Base-by-base conservation (phyloP, 1,284 basidiomycete species). In the Cronartium ribicola region DNA sequence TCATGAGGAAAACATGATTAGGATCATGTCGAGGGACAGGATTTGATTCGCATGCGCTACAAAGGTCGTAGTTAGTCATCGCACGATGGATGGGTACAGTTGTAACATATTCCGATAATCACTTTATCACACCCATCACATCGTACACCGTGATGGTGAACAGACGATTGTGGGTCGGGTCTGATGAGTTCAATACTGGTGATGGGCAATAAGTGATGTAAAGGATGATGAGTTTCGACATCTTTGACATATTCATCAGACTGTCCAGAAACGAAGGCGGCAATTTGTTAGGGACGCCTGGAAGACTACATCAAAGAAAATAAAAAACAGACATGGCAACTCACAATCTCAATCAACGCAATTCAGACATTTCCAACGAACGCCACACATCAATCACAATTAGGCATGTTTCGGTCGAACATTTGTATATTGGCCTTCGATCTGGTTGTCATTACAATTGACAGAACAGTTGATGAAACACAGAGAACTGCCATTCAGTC, bases 81-180 rank as follows among this genome's bases (percentile, higher is more conserved):
- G 81, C 92, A 94, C 17, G 84, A 82, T 14, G 87, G 85, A 80
- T 93, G 89, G 86, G 90, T 87, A 82, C 92, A 94, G 88, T 91
- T 83, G 81, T 80, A 83, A 22, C 82, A 76, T 0, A 77, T 14
- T 60, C 76, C 67, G 59, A 87, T 88, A 70, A 81, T 76, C 4
- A 76, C 36, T 48, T n/a, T 75, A 17, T 63, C 77, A 78, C 59
- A 77, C 6, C 72, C 76, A 75, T 79, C 78, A 67, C 78, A 78
- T 36, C 57, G 46, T 48, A 79, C 69, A 68, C 75, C 59, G 37
- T 40, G 63, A 75, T 79, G 78, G 1, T 61, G 20, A 5, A 37
- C 57, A 5, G 37, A 39, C n/a, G 66, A 55, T 43, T 64, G 10
- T 37, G 71, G 17, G 48, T 46, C 20, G 2, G 46, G 14, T 36